phyloP scores from a whole-genome alignment of 2,329 filamentous ascomycete species.

The Microsporum ferrugineum region DNA sequence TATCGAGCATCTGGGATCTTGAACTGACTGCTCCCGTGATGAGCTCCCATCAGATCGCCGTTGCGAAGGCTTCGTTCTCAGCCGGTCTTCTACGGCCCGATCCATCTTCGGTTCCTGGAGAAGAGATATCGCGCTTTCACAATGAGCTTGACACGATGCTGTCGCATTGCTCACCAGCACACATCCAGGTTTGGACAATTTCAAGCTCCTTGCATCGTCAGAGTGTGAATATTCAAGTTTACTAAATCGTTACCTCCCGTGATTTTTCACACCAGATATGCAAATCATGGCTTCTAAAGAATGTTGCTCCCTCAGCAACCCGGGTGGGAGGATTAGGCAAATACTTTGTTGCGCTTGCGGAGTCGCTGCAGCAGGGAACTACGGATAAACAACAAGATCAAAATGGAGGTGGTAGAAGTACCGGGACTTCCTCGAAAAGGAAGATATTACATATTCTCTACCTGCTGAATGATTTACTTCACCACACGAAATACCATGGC shows the following conservation, averaged over 20 bases:
- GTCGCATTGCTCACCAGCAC: constrained; percentile 61
- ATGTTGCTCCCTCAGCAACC: constrained; percentile 56
- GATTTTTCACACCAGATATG: constrained; percentile 52
- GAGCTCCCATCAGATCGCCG: constrained; percentile 59
- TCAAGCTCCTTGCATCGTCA: constrained; percentile 5
- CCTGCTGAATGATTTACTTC: constrained; percentile 64
- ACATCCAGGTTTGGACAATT: constrained; percentile 71
- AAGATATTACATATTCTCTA: constrained; percentile 67
- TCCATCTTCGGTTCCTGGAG: constrained; percentile 55
- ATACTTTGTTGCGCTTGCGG: constrained; percentile 60
- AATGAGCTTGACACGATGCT: constrained; percentile 52
- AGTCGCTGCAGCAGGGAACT: constrained; percentile 38
- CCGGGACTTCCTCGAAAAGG: constrained; percentile 45
- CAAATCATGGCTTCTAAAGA: constrained; percentile 71
- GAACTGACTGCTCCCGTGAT: constrained; percentile 29
- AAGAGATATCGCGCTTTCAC: constrained; percentile 60
- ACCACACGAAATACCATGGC: constrained; percentile 51
- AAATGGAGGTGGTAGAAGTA: constrained; percentile 11
- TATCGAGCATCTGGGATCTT: neutral
- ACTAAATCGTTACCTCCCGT: constrained; percentile 25
- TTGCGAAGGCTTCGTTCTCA: constrained; percentile 67
- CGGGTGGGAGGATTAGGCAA: constrained; percentile 60
- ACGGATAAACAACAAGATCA: constrained; percentile 13
- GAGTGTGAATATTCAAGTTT: constrained; percentile 16
- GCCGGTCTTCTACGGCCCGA: constrained; percentile 64